Conservation (phyloP, 495 filamentous ascomycete species). For the Bryoglossum gracile region DNA sequence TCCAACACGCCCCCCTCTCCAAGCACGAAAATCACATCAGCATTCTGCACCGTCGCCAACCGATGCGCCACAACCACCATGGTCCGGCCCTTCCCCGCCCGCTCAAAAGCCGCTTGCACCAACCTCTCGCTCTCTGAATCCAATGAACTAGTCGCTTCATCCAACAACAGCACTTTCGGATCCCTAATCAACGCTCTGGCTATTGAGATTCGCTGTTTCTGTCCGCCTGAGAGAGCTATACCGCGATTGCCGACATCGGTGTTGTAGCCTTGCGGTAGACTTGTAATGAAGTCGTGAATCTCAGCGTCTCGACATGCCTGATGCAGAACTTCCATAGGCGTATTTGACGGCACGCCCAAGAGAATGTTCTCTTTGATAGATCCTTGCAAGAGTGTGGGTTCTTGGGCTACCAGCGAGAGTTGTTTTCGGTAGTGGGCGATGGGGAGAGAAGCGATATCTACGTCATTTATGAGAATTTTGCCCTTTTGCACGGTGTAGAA, state of each 20-base stretch:
- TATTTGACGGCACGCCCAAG: slow-evolving; percentile 38
- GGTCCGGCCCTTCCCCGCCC: slow-evolving; percentile 52
- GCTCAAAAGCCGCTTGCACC: slow-evolving; percentile 61
- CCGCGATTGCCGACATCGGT: slow-evolving; percentile 59
- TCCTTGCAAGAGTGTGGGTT: slow-evolving; percentile 44
- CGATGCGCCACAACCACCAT: slow-evolving; percentile 67
- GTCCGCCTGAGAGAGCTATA: slow-evolving; percentile 62
- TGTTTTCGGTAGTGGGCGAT: slow-evolving; percentile 43
- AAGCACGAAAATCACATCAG: slow-evolving; percentile 48
- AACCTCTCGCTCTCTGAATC: slow-evolving; percentile 67
- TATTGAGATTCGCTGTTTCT: slow-evolving; percentile 70
- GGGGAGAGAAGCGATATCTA: slow-evolving; percentile 37
- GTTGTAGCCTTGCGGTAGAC: slow-evolving; percentile 47
- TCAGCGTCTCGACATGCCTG: slow-evolving; percentile 52
- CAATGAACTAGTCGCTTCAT: slow-evolving; percentile 72
- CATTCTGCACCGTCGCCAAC: slow-evolving; percentile 44
- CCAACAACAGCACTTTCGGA: slow-evolving; percentile 62
- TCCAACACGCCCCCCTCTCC: slow-evolving; percentile 45
- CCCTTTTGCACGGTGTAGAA: slow-evolving; percentile 55
- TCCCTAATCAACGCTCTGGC: slow-evolving; percentile 68
- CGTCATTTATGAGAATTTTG: slow-evolving; percentile 44
- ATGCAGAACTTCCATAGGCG: slow-evolving; percentile 45
- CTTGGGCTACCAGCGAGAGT: slow-evolving; percentile 56
- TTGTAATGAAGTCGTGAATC: slow-evolving; percentile 54
- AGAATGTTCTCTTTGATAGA: slow-evolving; percentile 54